Base-by-base conservation (phyloP, 352 stramenopile species). In the Phytophthora pisi region DNA sequence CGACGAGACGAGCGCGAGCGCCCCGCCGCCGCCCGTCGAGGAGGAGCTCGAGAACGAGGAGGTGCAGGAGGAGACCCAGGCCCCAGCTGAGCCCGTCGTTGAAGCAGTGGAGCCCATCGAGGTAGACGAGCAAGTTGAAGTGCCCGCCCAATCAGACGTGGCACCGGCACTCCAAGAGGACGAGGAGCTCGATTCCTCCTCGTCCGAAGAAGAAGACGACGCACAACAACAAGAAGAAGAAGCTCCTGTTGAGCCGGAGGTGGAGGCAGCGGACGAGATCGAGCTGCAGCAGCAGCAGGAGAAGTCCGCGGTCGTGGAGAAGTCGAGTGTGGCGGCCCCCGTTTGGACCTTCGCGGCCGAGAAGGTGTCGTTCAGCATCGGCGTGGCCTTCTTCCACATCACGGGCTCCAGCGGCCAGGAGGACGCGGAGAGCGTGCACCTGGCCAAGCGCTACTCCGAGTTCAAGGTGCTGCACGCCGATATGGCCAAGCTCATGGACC, bases 361-460 rank as follows among this genome's bases (percentile, higher is more conserved):
- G 20, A 75, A 79, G 26, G 74, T 79, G 43, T 64, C 79, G 3
- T 85, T 84, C 28, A 66, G 42, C 2, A 53, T 75, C 15, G 71
- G 66, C 54, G 46, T 78, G 24, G 71, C 71, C 30, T 89, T 77
- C 72, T 91, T 88, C 73, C 75, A 79, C 68, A 81, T 85, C 61
- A 62, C 65, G 28, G 77, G 72, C 34, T 78, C 52, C 16, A 78
- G 77, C 63, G 51, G 47, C 20, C 54, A 81, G 26, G 78, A 81
- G 16, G 72, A 78, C 42, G 68, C 81, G 26, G 26, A 38, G 31
- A 13, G 11, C 9, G 40, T 80, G 26, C 65, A 73, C 59, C 51
- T 91, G 34, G 71, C 75, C 47, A 93, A 93, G 70, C 80, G 85
- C 47, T 93, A 86, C 73, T 91, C 84, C 40, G 83, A 93, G 51